Evolutionary conservation across 495 filamentous ascomycete species (phyloP).

Genomic region (Ramalina intermedia): DNA sequence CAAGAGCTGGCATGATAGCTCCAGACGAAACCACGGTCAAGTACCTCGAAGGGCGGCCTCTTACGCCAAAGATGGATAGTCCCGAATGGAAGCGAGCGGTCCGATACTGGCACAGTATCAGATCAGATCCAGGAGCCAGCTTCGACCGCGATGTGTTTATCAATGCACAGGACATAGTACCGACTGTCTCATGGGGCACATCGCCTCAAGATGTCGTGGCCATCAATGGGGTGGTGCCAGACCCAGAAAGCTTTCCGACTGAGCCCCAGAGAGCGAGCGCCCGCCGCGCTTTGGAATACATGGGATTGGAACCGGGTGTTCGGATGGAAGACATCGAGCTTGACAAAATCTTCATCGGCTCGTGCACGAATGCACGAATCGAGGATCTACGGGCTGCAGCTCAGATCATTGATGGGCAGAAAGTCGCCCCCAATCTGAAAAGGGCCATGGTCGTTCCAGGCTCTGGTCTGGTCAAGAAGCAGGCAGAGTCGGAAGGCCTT

Average conservation of each 20-base stretch:
- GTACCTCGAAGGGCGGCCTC: slow-evolving; percentile 79
- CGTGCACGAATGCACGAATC: slow-evolving; percentile 93
- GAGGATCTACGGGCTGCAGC: slow-evolving; percentile 89
- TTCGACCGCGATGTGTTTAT: slow-evolving; percentile 81
- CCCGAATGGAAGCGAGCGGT: slow-evolving; percentile 82
- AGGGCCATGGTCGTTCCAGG: slow-evolving; percentile 93
- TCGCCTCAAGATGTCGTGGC: slow-evolving; percentile 91
- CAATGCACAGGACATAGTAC: slow-evolving; percentile 80
- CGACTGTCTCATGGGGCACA: slow-evolving; percentile 94
- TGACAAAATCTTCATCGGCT: slow-evolving; percentile 97
- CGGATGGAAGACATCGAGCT: slow-evolving; percentile 79
- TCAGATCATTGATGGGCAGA: slow-evolving; percentile 68
- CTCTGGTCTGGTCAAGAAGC: slow-evolving; percentile 84
- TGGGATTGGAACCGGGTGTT: slow-evolving; percentile 77
- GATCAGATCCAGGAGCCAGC: slow-evolving; percentile 69
- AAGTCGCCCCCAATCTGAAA: slow-evolving; percentile 76
- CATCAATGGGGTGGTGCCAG: slow-evolving; percentile 78
- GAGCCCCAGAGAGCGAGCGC: slow-evolving; percentile 64
- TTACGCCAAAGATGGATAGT: slow-evolving; percentile 71
- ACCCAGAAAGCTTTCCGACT: slow-evolving; percentile 72
- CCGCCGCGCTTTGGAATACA: slow-evolving; percentile 78
- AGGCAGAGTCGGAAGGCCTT: slow-evolving; percentile 82
- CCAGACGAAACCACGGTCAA: slow-evolving; percentile 89
- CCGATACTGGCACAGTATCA: slow-evolving; percentile 77
- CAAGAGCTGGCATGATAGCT: slow-evolving; percentile 90